These are phyloP conservation scores for Aspergillus sp. DNA, from an alignment of 2,329 filamentous ascomycete species.

Conservation along the genomic window DNA sequence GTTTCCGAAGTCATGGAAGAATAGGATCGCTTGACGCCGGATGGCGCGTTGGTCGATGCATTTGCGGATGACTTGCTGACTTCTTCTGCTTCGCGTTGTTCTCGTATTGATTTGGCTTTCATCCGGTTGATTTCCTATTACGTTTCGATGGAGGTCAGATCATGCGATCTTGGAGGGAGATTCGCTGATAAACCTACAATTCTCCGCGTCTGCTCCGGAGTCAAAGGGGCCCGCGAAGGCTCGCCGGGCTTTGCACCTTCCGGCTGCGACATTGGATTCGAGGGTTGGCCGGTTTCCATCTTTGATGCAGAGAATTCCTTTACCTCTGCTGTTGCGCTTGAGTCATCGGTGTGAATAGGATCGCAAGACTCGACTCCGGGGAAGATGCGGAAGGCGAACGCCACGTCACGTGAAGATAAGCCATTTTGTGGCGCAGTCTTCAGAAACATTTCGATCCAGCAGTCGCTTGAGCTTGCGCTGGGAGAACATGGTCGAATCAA, in stretches of 20 bases:
- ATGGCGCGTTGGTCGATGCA: constrained; percentile 29
- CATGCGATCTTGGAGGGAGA: background rate
- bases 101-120: constrained; percentile 77
- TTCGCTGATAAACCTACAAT: constrained; percentile 36
- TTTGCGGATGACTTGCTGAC: constrained; percentile 31
- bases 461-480: too few species aligned
- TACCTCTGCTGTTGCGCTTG: too few species aligned
- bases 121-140: constrained; percentile 76
- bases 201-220: constrained; percentile 54
- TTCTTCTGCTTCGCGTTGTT: constrained; percentile 61
- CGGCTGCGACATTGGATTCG: constrained; percentile 33
- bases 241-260: constrained; percentile 30
- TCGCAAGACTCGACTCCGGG: background rate
- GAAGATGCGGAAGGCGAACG: background rate
- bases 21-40: constrained; percentile 67
- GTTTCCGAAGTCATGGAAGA: constrained; percentile 53
- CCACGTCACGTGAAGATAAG: constrained; percentile 2
- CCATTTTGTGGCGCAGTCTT: background rate
- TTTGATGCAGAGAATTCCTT: background rate
- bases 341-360: background rate
- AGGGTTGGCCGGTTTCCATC: constrained; percentile 12
- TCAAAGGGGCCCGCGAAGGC: constrained; percentile 44
- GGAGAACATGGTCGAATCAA: too few species aligned
- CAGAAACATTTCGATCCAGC: too few species aligned
- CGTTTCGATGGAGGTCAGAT: constrained; percentile 3